phyloP scores from a whole-genome alignment of 2,329 filamentous ascomycete species.

The Biscogniauxia marginata region DNA sequence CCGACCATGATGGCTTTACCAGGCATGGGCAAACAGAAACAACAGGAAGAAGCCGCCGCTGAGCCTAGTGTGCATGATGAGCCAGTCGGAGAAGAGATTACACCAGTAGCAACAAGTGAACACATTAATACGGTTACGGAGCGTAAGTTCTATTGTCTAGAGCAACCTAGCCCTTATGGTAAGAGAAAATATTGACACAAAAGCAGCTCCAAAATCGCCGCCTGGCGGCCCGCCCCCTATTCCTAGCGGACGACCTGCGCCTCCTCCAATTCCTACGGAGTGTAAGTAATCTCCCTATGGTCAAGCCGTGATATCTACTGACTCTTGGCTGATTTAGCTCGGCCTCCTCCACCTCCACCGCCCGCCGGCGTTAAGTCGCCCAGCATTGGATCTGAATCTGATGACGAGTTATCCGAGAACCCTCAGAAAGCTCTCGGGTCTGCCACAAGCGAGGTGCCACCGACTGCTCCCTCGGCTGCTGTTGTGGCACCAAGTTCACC shows the following conservation, averaged over 20 bases:
- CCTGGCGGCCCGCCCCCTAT: conserved; percentile 42
- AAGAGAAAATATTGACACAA: conserved; percentile 21
- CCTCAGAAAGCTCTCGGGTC: conserved; percentile 45
- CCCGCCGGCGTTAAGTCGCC: conserved; percentile 59
- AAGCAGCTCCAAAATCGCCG: conserved; percentile 30
- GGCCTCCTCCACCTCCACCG: conserved; percentile 56
- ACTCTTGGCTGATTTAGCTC: conserved; percentile 51
- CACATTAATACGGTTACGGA: conserved; percentile 21
- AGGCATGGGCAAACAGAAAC: conserved; percentile 64
- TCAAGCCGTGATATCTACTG: conserved; percentile 1
- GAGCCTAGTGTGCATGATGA: conserved; percentile 52
- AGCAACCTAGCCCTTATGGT: conserved; percentile 14
- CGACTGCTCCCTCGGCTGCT: conserved; percentile 42
- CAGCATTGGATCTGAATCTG: conserved; percentile 79
- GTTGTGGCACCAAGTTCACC: conserved; percentile 47
- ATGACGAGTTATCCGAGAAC: conserved; percentile 74
- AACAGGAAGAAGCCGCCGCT: conserved; percentile 40
- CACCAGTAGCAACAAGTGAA: conserved; percentile 30
- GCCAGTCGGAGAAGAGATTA: conserved; percentile 34
- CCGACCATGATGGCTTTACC: conserved; percentile 65
- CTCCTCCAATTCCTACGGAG: conserved; percentile 58
- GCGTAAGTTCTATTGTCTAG: conserved; percentile 23
- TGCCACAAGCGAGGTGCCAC: conserved; percentile 38
- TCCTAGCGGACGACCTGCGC: conserved; percentile 51
- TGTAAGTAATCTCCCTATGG: conserved; percentile 46